Evolutionary conservation across 2,329 filamentous ascomycete genomes (phyloP), one percentile per base, ranked within the genome.

Genomic region (Coniella lustricola): DNA sequence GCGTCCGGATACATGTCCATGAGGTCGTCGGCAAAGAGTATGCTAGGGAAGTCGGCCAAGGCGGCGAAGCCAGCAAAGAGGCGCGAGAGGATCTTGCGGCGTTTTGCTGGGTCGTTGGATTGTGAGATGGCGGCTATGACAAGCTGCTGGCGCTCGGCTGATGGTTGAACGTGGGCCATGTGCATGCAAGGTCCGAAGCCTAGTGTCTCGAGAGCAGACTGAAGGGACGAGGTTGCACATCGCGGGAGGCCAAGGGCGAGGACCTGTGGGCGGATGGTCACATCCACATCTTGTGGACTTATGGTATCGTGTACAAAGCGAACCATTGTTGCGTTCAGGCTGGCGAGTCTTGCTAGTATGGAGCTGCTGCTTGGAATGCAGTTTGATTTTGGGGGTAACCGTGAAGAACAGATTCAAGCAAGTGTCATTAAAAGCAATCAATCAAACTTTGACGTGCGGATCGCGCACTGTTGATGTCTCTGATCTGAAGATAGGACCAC

Each of bases 1-100:
- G 62, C 62, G 3, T 66, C 61, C 0, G 64, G 64, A 7, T 65
- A 68, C 55, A 66, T 62, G 25, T 69, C 66, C 62, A 68, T 66
- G 32, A 69, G 50, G 34, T 68, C 65, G 9, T 62, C 59, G 0
- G 59, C 53, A 51, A 69, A 68, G 35, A 56, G 55, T 3, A 62
- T 55, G 1, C 56, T 60, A 0, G 65, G 65, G 12, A 67, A 58
- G 43, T 68, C 58, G 25, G 45, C 39, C 3, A 40, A 53, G 55
- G 34, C 58, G 0, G 54, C 54, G 42, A 65, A 62, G 1, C 64
- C 63, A 13, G 60, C 55, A 33, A 66, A 59, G 9, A 68, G 52
- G 21, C 58, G 40, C n/a, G 55, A 55, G 0, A 67, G 52, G 17
- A 67, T 49, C 41, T 63, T 62, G 12, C 58, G 60, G 0, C 64